Conservation (phyloP, 345 rosid species). For the Sisymbrium altissimum region DNA sequence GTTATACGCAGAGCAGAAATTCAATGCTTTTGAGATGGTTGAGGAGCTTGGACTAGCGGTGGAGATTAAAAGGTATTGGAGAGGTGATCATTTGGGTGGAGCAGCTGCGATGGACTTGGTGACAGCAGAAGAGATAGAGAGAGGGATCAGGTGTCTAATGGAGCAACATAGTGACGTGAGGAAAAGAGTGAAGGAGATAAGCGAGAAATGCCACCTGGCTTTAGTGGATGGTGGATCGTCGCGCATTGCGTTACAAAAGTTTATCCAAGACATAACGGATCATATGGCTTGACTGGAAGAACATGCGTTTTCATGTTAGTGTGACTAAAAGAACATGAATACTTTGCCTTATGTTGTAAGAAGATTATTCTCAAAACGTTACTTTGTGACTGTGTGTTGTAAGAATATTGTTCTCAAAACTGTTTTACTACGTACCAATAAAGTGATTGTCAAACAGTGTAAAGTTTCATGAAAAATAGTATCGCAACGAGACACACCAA, state of each 20-base stretch:
- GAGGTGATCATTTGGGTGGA: not conserved
- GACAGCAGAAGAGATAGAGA: constrained; percentile 37
- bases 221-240: constrained; percentile 41
- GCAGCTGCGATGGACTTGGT: not conserved
- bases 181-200: constrained; percentile 31
- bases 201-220: constrained; percentile 26
- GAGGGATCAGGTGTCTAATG: constrained; percentile 34
- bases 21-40: constrained; percentile 47
- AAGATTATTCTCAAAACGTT: not conserved
- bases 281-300: not conserved
- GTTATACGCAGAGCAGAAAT: constrained; percentile 40
- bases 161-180: constrained; percentile 27
- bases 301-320: not conserved
- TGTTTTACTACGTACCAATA: too few species aligned
- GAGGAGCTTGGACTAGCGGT: constrained; percentile 40
- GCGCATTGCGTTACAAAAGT: not conserved
- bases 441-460: not conserved
- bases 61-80: constrained; percentile 36
- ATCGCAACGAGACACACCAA: too few species aligned
- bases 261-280: constrained; percentile 21
- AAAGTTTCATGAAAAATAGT: too few species aligned
- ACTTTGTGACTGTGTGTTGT: not conserved
- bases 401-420: not conserved
- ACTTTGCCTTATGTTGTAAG: not conserved
- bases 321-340: not conserved